Evolutionary conservation across 352 stramenopile genomes (phyloP).

Genomic region (Pythium apleroticum): DNA sequence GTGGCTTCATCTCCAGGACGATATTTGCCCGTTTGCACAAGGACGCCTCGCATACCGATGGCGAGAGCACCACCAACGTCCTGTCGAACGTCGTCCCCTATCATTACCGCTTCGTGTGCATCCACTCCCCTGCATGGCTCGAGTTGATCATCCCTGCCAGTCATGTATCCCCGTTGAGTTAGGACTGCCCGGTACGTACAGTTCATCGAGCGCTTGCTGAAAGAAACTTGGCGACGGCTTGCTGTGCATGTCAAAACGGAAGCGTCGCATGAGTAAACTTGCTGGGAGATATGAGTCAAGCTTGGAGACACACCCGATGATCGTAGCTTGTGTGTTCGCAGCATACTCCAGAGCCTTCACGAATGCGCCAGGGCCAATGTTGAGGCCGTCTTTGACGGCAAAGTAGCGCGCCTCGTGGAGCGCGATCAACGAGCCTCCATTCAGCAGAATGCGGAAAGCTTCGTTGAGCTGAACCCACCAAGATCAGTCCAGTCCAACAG

Average conservation of each 20-base stretch:
- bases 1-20: constrained; percentile 34
- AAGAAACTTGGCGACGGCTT: constrained; percentile 56
- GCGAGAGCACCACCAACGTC: constrained; percentile 47
- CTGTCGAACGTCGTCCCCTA: constrained; percentile 55
- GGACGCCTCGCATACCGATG: constrained; percentile 41
- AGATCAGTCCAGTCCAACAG: not conserved
- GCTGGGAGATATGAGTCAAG: not conserved
- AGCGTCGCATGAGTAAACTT: not conserved
- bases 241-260: constrained; percentile 25
- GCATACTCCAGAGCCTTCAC: constrained; percentile 56
- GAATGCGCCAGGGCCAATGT: constrained; percentile 54
- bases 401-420: constrained; percentile 58
- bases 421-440: constrained; percentile 50
- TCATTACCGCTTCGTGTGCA: constrained; percentile 44
- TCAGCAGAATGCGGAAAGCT: constrained; percentile 50
- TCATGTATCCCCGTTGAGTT: too few relatives aligned
- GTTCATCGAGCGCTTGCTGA: constrained; percentile 37
- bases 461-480: constrained; percentile 41
- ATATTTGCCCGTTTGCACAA: constrained; percentile 61
- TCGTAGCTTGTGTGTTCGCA: constrained; percentile 33
- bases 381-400: constrained; percentile 44
- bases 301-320: constrained; percentile 40
- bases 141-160: not conserved
- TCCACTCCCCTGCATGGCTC: constrained; percentile 28
- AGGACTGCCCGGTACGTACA: constrained; percentile 31